Percentiles rank a stretch among this genome's conserved stretches.
These are phyloP conservation scores for Tephrocybe sp. DNA, from an alignment of 768 basidiomycete genomes.

Conservation along the genomic window DNA sequence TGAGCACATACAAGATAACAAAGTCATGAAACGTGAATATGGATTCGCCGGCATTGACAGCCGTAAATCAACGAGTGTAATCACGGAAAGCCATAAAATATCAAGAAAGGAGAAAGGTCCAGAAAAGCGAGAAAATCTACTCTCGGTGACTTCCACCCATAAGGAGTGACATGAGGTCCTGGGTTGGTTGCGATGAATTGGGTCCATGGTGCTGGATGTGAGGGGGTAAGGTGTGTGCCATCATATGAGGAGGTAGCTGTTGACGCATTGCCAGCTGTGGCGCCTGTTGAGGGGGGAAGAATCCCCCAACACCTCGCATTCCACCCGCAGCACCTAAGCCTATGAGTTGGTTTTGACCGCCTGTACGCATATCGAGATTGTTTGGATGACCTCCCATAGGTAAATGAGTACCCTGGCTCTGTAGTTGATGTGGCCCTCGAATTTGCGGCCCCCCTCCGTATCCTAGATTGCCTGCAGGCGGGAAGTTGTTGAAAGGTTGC, in stretches of 20 bases:
- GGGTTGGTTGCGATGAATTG: conserved; percentile 51
- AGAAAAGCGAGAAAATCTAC: conserved; percentile 31
- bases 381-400: conserved; percentile 50
- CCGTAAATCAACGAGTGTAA: conserved; percentile 4
- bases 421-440: conserved; percentile 56
- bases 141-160: conserved; percentile 74
- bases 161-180: conserved; percentile 81
- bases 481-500: conserved; percentile 53
- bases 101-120: conserved; percentile 11
- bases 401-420: conserved; percentile 43
- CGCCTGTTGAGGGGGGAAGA: conserved; percentile 48
- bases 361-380: conserved; percentile 52
- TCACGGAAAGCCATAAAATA: conserved; percentile 3
- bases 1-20: conserved; percentile 13
- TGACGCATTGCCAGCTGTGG: conserved; percentile 48
- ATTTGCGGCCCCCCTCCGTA: conserved; percentile 47
- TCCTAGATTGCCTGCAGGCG: conserved; percentile 39
- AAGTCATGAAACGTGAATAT: conserved; percentile 12
- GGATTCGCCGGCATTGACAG: neutral
- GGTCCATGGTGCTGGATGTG: conserved; percentile 63
- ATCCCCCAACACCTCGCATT: conserved; percentile 44
- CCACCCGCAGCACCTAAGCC: conserved; percentile 44
- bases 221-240: conserved; percentile 45
- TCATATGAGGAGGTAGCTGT: conserved; percentile 55
- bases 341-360: conserved; percentile 50